A percentile compares a stretch with the other conserved stretches of the same genome.
Evolutionary conservation across 768 basidiomycete genomes (phyloP).

Genomic region (Hydnomerulius pinastri): DNA sequence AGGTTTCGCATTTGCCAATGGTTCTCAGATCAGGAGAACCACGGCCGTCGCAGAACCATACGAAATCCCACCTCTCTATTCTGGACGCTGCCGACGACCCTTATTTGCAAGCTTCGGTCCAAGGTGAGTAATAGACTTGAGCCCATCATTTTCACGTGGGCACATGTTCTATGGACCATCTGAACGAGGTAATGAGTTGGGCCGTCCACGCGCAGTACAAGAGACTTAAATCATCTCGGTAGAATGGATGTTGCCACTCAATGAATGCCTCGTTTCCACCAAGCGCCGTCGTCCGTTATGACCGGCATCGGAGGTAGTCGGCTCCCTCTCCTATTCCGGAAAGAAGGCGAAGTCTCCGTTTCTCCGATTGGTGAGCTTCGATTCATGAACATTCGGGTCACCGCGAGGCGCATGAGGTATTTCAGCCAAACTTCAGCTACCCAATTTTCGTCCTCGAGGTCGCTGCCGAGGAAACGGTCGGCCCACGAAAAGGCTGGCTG

Average conservation of each 20-base stretch:
- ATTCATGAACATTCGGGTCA: too few relatives aligned
- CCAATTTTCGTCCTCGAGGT: too few relatives aligned
- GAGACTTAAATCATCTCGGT: neutral
- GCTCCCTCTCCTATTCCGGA: neutral
- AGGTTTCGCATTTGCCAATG: conserved; percentile 12
- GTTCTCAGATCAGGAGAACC: neutral
- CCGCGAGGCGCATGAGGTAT: too few relatives aligned
- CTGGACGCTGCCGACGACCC: neutral
- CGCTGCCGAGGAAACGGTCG: too few relatives aligned
- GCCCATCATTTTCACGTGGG: neutral
- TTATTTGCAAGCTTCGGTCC: neutral
- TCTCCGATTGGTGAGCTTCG: neutral
- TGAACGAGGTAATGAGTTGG: neutral
- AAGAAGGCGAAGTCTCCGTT: neutral
- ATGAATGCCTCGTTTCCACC: neutral
- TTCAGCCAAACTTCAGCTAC: too few relatives aligned
- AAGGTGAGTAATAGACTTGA: neutral
- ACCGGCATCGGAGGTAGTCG: neutral
- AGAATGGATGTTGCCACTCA: neutral
- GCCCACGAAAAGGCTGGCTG: too few relatives aligned
- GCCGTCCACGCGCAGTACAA: neutral
- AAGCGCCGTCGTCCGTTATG: neutral
- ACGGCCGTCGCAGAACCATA: neutral
- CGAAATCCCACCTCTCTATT: neutral
- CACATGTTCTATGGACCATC: neutral